Percentiles rank a stretch among this genome's conserved stretches.
Evolutionary conservation across 2,329 filamentous ascomycete genomes (phyloP).

Genomic region (Trichoderma lentiforme): DNA sequence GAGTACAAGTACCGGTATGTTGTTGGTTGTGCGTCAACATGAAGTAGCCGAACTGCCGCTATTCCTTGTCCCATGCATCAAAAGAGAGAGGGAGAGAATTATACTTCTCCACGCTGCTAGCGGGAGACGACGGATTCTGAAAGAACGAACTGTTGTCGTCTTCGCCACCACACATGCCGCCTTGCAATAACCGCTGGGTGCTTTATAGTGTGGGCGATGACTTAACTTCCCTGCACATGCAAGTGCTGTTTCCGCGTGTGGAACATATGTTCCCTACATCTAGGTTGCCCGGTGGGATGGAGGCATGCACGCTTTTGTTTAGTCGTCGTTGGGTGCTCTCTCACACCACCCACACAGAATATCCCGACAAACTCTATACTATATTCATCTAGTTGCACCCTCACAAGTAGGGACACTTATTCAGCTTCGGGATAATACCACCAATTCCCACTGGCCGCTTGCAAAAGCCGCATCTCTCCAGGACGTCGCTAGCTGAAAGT

Average conservation of each 20-base stretch:
- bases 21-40: background rate
- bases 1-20: background rate
- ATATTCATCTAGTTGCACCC: constrained; percentile 6
- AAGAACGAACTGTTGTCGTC: background rate
- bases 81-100: background rate
- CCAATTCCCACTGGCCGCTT: background rate
- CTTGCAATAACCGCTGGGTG: background rate
- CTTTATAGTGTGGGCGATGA: background rate
- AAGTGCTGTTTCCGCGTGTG: background rate
- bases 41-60: constrained; percentile 10
- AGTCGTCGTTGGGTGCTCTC: background rate
- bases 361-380: constrained; percentile 11
- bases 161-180: background rate
- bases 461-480: background rate
- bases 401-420: background rate
- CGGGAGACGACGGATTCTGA: background rate
- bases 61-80: background rate
- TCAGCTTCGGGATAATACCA: background rate
- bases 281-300: background rate
- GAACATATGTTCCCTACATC: background rate
- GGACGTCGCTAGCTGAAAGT: background rate
- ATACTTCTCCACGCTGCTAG: background rate
- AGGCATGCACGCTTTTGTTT: background rate
- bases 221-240: constrained; percentile 7
- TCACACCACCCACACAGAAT: constrained; percentile 10